These are phyloP conservation scores for Xylaria sp. DNA, from an alignment of 2,329 filamentous ascomycete genomes.

Conservation along the genomic window DNA sequence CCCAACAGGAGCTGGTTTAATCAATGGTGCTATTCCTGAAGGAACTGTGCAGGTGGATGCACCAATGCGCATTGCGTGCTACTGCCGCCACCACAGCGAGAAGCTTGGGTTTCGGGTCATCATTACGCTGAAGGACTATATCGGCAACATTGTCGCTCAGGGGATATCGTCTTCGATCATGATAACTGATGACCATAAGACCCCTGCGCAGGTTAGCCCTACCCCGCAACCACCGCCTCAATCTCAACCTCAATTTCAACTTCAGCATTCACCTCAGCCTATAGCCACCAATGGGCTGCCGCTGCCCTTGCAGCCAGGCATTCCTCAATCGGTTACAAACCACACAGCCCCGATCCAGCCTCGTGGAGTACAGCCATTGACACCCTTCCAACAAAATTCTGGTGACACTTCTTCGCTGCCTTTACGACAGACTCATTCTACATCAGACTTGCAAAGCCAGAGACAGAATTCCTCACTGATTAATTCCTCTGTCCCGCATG, in stretches of 20 bases:
- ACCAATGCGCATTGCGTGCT: constrained; percentile 96
- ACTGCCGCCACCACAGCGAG: constrained; percentile 94
- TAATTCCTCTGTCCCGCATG: constrained; percentile 45
- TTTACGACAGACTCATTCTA: constrained; percentile 69
- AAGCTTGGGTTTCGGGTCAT: constrained; percentile 94
- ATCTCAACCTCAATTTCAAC: constrained; percentile 39
- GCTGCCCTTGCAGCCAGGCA: constrained; percentile 24
- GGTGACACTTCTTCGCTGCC: constrained; percentile 53
- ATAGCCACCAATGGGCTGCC: constrained; percentile 17
- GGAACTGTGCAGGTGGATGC: constrained; percentile 82
- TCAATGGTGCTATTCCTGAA: constrained; percentile 60
- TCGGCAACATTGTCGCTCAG: constrained; percentile 82
- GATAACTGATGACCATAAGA: constrained; percentile 99
- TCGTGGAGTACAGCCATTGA: constrained; percentile 18
- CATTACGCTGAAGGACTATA: constrained; percentile 89
- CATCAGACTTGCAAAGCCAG: constrained; percentile 70
- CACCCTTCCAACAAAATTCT: constrained; percentile 47
- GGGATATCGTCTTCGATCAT: constrained; percentile 89
- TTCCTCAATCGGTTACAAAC: constrained; percentile 26
- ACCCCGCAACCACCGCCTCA: constrained; percentile 27
- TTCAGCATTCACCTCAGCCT: constrained; percentile 33
- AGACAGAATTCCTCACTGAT: constrained; percentile 60
- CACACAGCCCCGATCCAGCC: constrained; percentile 23
- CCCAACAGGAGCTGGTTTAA: constrained; percentile 55
- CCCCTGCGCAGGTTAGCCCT: constrained; percentile 50